A percentile compares a stretch with the other conserved stretches of the same genome.
phyloP scores from a whole-genome alignment of 192 early-diverging fungal species.

The Dissophora ornata region DNA sequence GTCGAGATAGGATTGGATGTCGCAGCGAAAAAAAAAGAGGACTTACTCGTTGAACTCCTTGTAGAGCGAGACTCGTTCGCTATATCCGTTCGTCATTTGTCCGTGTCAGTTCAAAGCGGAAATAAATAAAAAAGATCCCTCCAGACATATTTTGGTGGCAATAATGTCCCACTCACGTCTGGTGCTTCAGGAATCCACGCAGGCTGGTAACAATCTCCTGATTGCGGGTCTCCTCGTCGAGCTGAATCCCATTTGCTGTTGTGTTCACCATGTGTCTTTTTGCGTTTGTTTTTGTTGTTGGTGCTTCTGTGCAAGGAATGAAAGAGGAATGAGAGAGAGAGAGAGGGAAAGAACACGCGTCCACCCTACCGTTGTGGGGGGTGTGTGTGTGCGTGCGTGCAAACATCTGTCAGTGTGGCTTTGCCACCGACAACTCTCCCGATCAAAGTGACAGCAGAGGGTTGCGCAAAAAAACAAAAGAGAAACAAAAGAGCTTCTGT shows the following conservation, averaged over 20 bases:
- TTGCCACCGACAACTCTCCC: too few species aligned
- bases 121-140: too few species aligned
- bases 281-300: background rate
- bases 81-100: background rate
- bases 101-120: too few species aligned
- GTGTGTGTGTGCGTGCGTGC: too few species aligned
- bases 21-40: too few species aligned
- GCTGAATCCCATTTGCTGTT: constrained; percentile 6
- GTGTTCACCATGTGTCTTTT: constrained; percentile 27
- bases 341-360: background rate
- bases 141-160: too few species aligned
- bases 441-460: too few species aligned
- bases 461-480: too few species aligned
- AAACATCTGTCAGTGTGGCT: too few species aligned
- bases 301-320: background rate
- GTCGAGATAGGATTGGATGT: too few species aligned
- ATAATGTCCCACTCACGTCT: constrained; percentile 45
- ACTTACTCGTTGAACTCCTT: constrained; percentile 56
- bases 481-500: background rate
- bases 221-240: constrained; percentile 44
- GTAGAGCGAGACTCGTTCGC: constrained; percentile 44
- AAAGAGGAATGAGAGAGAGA: background rate
- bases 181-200: constrained; percentile 46
- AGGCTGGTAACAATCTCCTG: constrained; percentile 39
- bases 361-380: background rate